Evolutionary conservation across 208 protist species (phyloP).

Genomic region (Acanthamoeba sp.): DNA sequence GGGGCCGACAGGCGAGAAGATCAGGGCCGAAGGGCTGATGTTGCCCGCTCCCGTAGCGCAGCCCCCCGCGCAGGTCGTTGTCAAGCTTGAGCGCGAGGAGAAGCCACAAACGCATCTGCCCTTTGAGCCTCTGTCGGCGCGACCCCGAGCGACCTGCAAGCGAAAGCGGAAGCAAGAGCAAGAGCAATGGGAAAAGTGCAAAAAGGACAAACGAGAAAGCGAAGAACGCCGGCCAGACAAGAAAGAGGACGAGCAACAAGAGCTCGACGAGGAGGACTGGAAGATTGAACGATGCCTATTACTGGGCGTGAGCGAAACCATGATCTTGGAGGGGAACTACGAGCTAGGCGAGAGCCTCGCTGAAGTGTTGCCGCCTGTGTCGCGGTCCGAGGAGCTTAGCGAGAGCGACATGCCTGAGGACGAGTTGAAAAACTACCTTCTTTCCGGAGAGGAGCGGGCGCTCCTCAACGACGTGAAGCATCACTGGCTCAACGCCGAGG

Average conservation of each 20-base stretch:
- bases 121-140: no score
- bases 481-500: background rate
- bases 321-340: conserved; percentile 16
- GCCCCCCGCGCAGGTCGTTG: no score
- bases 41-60: background rate
- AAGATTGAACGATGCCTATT: conserved; percentile 52
- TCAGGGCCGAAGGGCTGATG: background rate
- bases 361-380: background rate
- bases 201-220: background rate
- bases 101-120: background rate
- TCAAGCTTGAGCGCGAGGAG: background rate
- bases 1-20: background rate
- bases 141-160: background rate
- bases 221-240: background rate
- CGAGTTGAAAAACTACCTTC: background rate
- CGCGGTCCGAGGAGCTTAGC: conserved; percentile 21
- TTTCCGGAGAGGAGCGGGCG: background rate
- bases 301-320: background rate
- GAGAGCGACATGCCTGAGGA: conserved; percentile 28
- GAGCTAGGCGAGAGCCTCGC: background rate
- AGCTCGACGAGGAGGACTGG: conserved; percentile 50
- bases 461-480: background rate
- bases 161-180: background rate
- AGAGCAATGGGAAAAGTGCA: background rate
- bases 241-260: background rate